These are phyloP conservation scores for Sambucus nigra DNA, from an alignment of 129 eudicot genomes.

Conservation along the genomic window DNA sequence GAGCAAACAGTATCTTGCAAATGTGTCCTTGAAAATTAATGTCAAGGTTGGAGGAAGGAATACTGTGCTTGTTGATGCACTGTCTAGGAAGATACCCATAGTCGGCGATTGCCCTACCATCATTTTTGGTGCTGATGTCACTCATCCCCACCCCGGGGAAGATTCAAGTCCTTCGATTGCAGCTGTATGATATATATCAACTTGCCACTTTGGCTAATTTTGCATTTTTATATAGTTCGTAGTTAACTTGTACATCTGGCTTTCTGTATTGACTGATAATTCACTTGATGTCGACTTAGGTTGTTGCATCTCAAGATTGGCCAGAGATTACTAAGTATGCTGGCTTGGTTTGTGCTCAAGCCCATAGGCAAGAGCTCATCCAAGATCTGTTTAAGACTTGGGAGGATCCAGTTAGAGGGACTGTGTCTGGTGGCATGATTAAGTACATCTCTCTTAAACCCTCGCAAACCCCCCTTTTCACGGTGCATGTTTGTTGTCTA, in stretches of 20 bases:
- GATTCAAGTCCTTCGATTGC: conserved; percentile 99
- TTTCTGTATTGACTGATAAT: not conserved
- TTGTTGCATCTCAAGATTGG: conserved; percentile 97
- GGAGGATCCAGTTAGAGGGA: conserved; percentile 69
- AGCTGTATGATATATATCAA: conserved; percentile 40
- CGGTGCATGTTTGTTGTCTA: not conserved
- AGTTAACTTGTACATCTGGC: not conserved
- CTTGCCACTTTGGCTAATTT: not conserved
- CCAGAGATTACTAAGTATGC: conserved; percentile 89
- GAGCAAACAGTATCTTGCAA: conserved; percentile 88
- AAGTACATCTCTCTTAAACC: conserved; percentile 30
- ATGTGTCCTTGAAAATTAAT: conserved; percentile 82
- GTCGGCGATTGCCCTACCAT: conserved; percentile 85
- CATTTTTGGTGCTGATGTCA: conserved; percentile 98
- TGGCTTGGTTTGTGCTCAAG: conserved; percentile 90
- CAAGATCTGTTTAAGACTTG: conserved; percentile 76
- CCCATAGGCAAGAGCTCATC: conserved; percentile 83
- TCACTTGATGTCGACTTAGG: conserved; percentile 30
- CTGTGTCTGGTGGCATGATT: conserved; percentile 82
- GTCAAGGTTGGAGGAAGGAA: conserved; percentile 98
- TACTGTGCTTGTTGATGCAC: conserved; percentile 87
- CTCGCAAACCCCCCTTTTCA: not conserved
- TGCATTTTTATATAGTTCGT: not conserved
- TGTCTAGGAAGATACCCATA: conserved; percentile 72
- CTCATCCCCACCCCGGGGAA: conserved; percentile 98